Conservation (phyloP, 202 grass and related monocot species). For the Panicum hallii region DNA sequence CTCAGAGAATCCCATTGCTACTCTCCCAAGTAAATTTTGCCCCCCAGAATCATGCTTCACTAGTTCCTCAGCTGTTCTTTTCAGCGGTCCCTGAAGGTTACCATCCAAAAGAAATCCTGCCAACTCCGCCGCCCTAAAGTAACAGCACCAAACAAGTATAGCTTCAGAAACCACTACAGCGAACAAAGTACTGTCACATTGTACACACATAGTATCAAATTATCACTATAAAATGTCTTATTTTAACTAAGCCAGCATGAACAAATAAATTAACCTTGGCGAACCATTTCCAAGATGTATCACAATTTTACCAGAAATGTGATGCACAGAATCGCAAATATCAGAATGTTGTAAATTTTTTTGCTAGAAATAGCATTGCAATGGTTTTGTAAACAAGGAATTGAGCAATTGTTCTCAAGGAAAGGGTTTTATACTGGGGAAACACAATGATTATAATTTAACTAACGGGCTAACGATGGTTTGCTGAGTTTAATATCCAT, state of each 20-base stretch:
- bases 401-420: background rate
- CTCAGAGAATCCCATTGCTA: constrained; percentile 39
- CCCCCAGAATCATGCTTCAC: constrained; percentile 38
- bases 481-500: background rate
- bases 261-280: background rate
- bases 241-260: background rate
- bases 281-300: background rate
- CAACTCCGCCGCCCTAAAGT: constrained; percentile 52
- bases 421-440: background rate
- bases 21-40: constrained; percentile 31
- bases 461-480: background rate
- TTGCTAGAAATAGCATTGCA: background rate
- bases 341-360: background rate
- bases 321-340: background rate
- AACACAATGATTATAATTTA: background rate
- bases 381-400: background rate
- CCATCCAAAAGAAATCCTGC: constrained; percentile 63
- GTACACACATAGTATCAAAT: background rate
- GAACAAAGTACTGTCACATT: background rate
- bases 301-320: background rate
- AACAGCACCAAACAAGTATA: constrained; percentile 28
- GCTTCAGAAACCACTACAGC: constrained; percentile 22
- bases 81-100: constrained; percentile 50
- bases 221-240: background rate
- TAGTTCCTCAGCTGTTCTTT: constrained; percentile 60